Evolutionary conservation across 345 rosid genomes (phyloP), one percentile per base, ranked within the genome.

Genomic region (Garcia nutans): DNA sequence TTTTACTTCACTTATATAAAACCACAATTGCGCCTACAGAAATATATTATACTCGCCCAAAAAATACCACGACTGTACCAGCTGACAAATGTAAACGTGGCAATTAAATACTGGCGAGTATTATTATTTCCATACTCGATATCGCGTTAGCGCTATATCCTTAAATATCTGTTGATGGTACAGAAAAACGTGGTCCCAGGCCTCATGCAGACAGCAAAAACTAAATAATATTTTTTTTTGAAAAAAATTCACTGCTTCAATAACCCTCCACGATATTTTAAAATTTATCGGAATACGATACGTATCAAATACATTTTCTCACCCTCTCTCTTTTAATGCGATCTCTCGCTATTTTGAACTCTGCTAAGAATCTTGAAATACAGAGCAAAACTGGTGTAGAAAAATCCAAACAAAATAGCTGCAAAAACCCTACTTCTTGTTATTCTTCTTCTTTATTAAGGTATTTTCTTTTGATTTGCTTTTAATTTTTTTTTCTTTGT

Each of bases 361-460:
- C 55, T 57, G 65, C 41, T 72, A 17, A 57, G 41, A 57, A 37
- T 72, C 49, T 41, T 5, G 5, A 20, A 58, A 26, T 37, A 37
- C 41, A 37, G 12, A 10, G 50, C 13, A 52, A 72, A 72, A 72
- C 59, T 72, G 37, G 56, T 59, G 37, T 65, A 26, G 60, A 65
- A 7, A 65, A 65, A 47, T 47, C 44, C 17, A 8, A 6, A 3
- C 28, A 20, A 31, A 31, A 42, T 28, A 58, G 52, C 65, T 44
- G n/a, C 28, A 66, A 64, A 58, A 65, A 67, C 74, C 66, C 13
- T 10, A 11, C 8, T 49, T 22, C 8, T 49, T 22, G 31, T 41
- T 50, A 44, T 12, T 52, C 49, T 33, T 70, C 70, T 33, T 70
- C 47, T 19, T 63, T 47, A n/a, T 56, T 10, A 61, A 70, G 80